Base-by-base conservation (phyloP, 164 flowering plant species). In the Nelumbo lutea region DNA sequence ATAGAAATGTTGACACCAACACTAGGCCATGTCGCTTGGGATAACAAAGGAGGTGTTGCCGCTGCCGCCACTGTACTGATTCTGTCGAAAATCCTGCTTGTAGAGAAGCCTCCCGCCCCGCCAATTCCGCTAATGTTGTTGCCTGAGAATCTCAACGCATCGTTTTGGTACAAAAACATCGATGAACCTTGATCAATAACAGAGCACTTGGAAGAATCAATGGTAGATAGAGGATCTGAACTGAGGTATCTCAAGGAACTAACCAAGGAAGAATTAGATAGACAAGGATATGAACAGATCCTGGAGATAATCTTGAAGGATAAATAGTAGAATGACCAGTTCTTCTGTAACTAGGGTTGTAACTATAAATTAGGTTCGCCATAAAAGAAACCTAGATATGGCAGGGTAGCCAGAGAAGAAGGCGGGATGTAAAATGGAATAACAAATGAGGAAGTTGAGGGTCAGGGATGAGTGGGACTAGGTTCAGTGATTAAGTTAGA, bases 311-410 rank as follows among this genome's bases (percentile, higher is more conserved):
- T 40, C 70, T 53, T 5, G 80, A 57, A 11, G 67, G 13, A 48
- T 74, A 74, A 8, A 64, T n/a, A 50, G 58, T 13, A n/a, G 79
- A 50, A 55, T 66, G 66, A 39, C 67, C 76, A 27, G 68, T 44
- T 61, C 78, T 72, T 61, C 78, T 79, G 76, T 76, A 76, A 48
- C 56, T 47, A n/a, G 79, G 11, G 62, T 70, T 73, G 70, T 75
- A 75, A 61, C 78, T 72, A 71, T 73, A 74, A 40, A 79, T 66
- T 64, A 74, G 79, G 69, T 81, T 81, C 68, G 81, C 74, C 84
- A 83, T 83, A n/a, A 45, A 61, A 10, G 61, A 50, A 50, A 52
- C 66, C 53, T 47, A 64, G 42, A 64, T 6, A 64, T 15, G 62
- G 5, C 41, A 60, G 5, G 3, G 2, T 44, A 9, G 45, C 3